phyloP scores from a whole-genome alignment of 2,329 filamentous ascomycete genomes.

The Fusarium stilboides region DNA sequence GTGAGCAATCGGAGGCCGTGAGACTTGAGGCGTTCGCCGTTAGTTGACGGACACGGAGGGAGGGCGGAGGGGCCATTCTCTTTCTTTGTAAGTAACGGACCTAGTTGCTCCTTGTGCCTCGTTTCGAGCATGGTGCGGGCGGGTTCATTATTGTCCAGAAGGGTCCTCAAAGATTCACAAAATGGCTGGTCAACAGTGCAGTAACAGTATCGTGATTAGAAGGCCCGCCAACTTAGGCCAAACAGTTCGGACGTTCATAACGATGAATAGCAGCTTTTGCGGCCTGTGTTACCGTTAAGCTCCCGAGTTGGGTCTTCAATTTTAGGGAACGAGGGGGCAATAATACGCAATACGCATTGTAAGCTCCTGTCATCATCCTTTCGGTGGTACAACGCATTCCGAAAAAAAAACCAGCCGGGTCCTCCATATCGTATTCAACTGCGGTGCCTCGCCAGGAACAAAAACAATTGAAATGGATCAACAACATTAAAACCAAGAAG shows the following conservation, averaged over 20 bases:
- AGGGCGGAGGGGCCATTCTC: background rate
- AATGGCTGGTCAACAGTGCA: conserved; percentile 3
- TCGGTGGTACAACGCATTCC: conserved; percentile 17
- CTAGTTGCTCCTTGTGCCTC: conserved; percentile 37
- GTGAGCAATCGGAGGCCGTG: conserved; percentile 39
- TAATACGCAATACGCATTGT: conserved; percentile 7
- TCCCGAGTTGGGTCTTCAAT: conserved; percentile 15
- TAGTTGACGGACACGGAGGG: conserved; percentile 31
- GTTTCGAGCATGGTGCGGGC: conserved; percentile 36
- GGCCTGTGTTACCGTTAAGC: conserved; percentile 18
- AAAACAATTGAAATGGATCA: conserved; percentile 24
- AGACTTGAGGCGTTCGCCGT: conserved; percentile 22
- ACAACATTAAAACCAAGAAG: conserved; percentile 12
- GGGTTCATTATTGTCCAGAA: conserved; percentile 10
- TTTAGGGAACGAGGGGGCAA: conserved; percentile 12
- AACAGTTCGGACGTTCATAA: background rate
- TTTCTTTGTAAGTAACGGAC: conserved; percentile 30
- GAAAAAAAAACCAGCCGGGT: background rate
- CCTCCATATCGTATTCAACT: conserved; percentile 16
- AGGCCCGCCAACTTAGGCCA: background rate
- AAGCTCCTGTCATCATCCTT: conserved; percentile 24
- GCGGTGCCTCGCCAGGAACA: conserved; percentile 2
- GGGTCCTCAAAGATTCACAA: conserved; percentile 8
- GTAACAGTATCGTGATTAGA: conserved; percentile 4
- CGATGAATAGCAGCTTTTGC: conserved; percentile 1